Evolutionary conservation across 331 rosid species (phyloP).

Genomic region (Pyracantha coccinea): DNA sequence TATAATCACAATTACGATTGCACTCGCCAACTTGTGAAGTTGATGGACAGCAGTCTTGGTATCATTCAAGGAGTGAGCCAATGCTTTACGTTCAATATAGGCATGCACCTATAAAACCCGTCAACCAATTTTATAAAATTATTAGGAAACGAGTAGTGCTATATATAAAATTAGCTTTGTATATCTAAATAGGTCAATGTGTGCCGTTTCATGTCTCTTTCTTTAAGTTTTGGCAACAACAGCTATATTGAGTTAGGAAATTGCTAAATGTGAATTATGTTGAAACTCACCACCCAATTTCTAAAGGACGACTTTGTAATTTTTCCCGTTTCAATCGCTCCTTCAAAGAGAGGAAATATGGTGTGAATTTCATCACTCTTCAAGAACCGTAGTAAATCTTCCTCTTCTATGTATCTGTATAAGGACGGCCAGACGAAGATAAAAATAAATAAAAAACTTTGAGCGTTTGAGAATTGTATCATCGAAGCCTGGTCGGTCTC

Average conservation of each 20-base stretch:
- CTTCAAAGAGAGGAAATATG: conserved; percentile 77
- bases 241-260: too few relatives aligned
- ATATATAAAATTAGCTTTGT: too few relatives aligned
- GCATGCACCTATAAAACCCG: conserved; percentile 51
- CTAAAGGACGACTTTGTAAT: conserved; percentile 64
- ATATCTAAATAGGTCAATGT: too few relatives aligned
- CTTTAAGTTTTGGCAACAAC: too few relatives aligned
- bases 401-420: conserved; percentile 66
- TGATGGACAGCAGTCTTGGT: conserved; percentile 92
- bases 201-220: too few relatives aligned
- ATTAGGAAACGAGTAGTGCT: too few relatives aligned
- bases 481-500: neutral
- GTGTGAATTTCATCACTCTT: conserved; percentile 65
- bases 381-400: conserved; percentile 66
- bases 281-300: conserved; percentile 72
- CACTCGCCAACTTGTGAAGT: conserved; percentile 81
- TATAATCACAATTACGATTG: conserved; percentile 55
- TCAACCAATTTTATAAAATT: too few relatives aligned
- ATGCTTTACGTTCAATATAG: conserved; percentile 63
- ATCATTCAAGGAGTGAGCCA: conserved; percentile 77
- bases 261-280: neutral
- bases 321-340: conserved; percentile 66
- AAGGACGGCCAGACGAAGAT: neutral
- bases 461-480: neutral
- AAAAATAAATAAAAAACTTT: neutral